Evolutionary conservation across 768 basidiomycete species (phyloP).

Genomic region (Russula brevipes): DNA sequence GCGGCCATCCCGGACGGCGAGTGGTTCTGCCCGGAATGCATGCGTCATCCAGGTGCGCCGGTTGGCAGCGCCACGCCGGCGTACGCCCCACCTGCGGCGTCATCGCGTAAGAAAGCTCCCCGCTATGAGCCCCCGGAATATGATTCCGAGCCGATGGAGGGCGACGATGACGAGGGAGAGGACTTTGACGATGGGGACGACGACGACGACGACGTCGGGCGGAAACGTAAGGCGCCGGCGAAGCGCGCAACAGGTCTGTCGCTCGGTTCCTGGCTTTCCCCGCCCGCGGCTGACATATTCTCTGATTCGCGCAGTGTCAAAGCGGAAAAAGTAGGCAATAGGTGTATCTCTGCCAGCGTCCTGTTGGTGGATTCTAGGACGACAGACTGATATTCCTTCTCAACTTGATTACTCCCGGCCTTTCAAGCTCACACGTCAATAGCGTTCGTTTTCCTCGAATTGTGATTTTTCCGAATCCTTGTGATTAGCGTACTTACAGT

Average conservation of each 20-base stretch:
- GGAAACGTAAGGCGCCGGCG: constrained; percentile 44
- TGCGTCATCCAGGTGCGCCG: constrained; percentile 51
- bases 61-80: constrained; percentile 23
- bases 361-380: background rate
- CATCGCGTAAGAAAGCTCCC: constrained; percentile 4
- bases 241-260: constrained; percentile 38
- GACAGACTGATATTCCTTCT: background rate
- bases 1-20: constrained; percentile 76
- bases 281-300: background rate
- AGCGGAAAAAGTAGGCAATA: constrained; percentile 37
- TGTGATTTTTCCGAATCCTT: background rate
- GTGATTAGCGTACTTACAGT: constrained; percentile 15
- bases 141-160: constrained; percentile 14
- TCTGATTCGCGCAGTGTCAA: constrained; percentile 29
- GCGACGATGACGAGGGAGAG: constrained; percentile 18
- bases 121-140: background rate
- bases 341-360: too few species aligned
- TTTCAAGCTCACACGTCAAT: constrained; percentile 1
- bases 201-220: constrained; percentile 23
- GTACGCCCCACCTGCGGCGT: constrained; percentile 7
- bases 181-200: background rate
- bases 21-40: constrained; percentile 86
- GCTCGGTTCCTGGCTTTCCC: background rate
- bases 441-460: background rate
- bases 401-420: background rate